Base-by-base conservation (phyloP, 2,329 filamentous ascomycete genomes). In the Fusarium falciforme region DNA sequence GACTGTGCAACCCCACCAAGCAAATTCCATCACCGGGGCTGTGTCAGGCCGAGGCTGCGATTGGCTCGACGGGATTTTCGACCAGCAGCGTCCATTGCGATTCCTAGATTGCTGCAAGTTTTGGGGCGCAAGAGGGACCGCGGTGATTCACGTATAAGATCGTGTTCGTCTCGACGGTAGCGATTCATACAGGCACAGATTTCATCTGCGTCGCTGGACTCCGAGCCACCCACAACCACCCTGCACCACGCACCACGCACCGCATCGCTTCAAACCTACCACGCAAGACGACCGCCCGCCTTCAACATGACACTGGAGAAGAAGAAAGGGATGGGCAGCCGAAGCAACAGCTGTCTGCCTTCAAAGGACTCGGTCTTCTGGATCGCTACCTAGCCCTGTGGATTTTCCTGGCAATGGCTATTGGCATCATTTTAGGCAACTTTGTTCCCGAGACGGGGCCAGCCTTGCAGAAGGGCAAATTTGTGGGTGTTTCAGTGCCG, bases 331-430 rank as follows among this genome's bases (percentile, higher is more conserved):
- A 5, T 20, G 20, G 2, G 20, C 20, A 33, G 17, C 20, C 20
- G 14, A n/a, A 42, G n/a, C 16, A 47, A n/a, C 58, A 66, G 12
- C 16, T 52, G 9, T 87, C 87, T 0, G 81, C 84, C 1, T 88
- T 89, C 80, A 88, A 87, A 61, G 83, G 86, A 2, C 86, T 93
- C 0, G 87, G 88, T 10, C 84, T 87, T 70, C 84, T 93, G 1
- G 90, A 93, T 78, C 87, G 90, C 7, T 90, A 89, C 74, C 87
- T 93, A 1, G 90, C 89, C 4, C 42, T 92, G 20, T 93, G 93
- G 93, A 95, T 96, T 68, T 86, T 96, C 33, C 87, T 95, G 0
- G 92, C 93, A 58, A 96, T 96, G 90, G 86, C 88, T 4, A 82
- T 94, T 12, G 93, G 93, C 7, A 91, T 96, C 58, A 84, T 95